Evolutionary conservation across 257 asterid genomes (phyloP).

Genomic region (Solanum verrucosum): DNA sequence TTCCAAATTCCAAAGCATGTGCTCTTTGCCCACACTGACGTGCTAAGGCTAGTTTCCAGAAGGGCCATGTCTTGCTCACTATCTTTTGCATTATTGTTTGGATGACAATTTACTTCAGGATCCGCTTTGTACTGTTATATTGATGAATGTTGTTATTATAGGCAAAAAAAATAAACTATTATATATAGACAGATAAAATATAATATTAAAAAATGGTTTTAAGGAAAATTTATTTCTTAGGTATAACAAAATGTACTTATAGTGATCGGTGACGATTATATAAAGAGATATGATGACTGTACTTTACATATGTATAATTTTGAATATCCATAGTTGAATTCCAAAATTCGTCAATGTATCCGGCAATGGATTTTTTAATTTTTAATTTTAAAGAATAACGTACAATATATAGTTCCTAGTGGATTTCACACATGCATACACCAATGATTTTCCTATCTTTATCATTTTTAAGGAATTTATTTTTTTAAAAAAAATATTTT

Average conservation of each 20-base stretch:
- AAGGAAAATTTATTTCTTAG: not conserved
- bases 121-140: not conserved
- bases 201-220: no score
- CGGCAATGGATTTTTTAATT: not conserved
- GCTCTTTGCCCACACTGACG: not conserved
- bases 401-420: not conserved
- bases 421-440: not conserved
- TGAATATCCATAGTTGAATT: not conserved
- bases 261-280: not conserved
- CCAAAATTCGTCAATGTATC: not conserved
- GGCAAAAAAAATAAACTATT: not conserved
- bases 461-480: no score
- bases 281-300: not conserved
- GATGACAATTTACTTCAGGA: not conserved
- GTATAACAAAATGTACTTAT: not conserved
- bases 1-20: constrained; percentile 6
- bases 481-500: no score
- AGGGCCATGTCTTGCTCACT: not conserved
- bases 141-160: not conserved
- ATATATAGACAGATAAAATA: not conserved
- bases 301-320: not conserved
- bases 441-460: not conserved
- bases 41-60: not conserved
- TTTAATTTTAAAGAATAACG: no score
- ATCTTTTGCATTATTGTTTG: not conserved